Evolutionary conservation across 2,329 filamentous ascomycete species (phyloP), one percentile per base, ranked within the genome.

Genomic region (Verticillium albo-atrum): DNA sequence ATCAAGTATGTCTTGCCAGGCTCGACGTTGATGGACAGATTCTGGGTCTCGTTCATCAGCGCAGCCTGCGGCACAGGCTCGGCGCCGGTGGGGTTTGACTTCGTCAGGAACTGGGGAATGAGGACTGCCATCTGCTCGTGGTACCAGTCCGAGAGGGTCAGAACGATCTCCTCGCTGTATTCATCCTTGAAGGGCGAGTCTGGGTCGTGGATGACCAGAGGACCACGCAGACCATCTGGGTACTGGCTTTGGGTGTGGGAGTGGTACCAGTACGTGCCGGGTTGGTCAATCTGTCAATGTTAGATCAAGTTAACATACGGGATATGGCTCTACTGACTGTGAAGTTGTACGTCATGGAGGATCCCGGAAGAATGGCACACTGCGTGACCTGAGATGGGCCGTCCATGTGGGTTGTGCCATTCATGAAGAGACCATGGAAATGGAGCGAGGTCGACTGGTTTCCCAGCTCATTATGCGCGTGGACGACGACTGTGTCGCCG

Each of bases 181-280:
- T 82, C 68, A 50, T 75, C 76, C 28, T 74, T 72, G 70, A 84
- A 88, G 0, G 86, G 87, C n/a, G 78, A 76, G 0, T 82, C 69
- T 1, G 80, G 81, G 67, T 91, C 88, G 55, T 89, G 83, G 23
- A 90, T 77, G 58, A 90, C 82, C 32, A 90, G 72, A 1, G 87
- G 80, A 0, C 81, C 87, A 25, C 88, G 80, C 6, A 90, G 76
- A 12, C 89, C 89, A 69, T 91, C 89, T 2, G 88, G 87, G 63
- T 90, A 91, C 69, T 90, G 88, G 26, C 82, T 86, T 62, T 80
- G 78, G 25, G 81, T 80, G 68, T 91, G 89, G 4, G 86, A 89
- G 70, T 91, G 89, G 65, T 92, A 93, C 90, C 89, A 92, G 72
- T 91, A 92, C 1, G 89, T 90, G 28, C 89, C 90, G 0, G 87